A percentile compares a stretch with the other conserved stretches of the same genome.
Conservation (phyloP, 768 basidiomycete genomes). For the Leccinum fibrillosum region DNA sequence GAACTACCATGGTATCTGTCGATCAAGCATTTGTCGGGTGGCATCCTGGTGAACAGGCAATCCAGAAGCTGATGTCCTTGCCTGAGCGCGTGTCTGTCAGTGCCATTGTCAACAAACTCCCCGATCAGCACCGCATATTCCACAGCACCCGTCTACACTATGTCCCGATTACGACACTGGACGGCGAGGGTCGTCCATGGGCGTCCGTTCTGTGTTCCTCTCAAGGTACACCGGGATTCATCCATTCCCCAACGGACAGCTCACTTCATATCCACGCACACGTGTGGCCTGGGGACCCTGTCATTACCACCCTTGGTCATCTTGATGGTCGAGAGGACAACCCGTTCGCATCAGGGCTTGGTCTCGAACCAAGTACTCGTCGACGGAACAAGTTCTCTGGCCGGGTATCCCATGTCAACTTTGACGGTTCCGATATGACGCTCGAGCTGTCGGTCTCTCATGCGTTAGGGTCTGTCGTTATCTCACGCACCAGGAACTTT, state of each 20-base stretch:
- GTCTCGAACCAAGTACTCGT: constrained; percentile 54
- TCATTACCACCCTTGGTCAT: constrained; percentile 35
- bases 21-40: constrained; percentile 36
- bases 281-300: constrained; percentile 50
- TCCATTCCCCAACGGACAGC: constrained; percentile 22
- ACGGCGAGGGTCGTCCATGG: constrained; percentile 31
- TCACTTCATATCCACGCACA: constrained; percentile 20
- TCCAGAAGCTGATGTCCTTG: constrained; percentile 26
- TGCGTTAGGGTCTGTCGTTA: constrained; percentile 48
- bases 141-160: constrained; percentile 30
- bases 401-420: constrained; percentile 32
- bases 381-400: constrained; percentile 65
- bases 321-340: constrained; percentile 11
- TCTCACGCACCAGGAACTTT: neutral
- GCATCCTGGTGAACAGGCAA: constrained; percentile 36
- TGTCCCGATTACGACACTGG: constrained; percentile 32
- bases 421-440: constrained; percentile 26
- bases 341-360: constrained; percentile 52
- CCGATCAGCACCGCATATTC: constrained; percentile 33
- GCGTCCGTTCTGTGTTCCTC: constrained; percentile 30
- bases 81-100: constrained; percentile 22
- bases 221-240: constrained; percentile 27
- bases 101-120: constrained; percentile 23
- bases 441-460: constrained; percentile 50
- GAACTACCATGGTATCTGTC: constrained; percentile 3